These are phyloP conservation scores for Suillus ampliporus DNA, from an alignment of 768 basidiomycete species.

Conservation along the genomic window DNA sequence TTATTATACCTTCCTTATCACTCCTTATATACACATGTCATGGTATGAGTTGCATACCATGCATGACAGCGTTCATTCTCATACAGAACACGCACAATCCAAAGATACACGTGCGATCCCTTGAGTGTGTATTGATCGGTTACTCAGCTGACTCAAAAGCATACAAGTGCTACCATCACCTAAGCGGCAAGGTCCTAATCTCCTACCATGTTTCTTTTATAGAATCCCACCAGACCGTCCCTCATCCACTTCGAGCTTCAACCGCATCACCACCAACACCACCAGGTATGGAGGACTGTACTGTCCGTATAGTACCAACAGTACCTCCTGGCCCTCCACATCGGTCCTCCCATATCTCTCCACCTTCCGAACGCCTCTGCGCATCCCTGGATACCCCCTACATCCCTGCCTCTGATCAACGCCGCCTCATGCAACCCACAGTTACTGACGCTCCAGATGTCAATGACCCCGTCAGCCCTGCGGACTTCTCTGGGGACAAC, in stretches of 20 bases:
- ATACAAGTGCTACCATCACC: constrained; percentile 17
- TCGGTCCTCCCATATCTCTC: constrained; percentile 11
- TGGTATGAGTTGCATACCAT: no score
- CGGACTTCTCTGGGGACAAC: no score
- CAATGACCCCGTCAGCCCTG: no score
- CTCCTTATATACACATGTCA: no score
- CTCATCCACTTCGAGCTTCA: no score
- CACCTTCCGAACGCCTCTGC: constrained; percentile 19
- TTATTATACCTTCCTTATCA: no score
- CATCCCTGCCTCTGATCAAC: background rate
- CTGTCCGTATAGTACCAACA: background rate
- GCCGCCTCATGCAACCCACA: no score
- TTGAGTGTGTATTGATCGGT: constrained; percentile 17
- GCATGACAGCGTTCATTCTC: no score
- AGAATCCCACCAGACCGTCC: constrained; percentile 20
- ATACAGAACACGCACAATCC: constrained; percentile 31
- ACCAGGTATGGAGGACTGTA: no score
- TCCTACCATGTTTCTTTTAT: constrained; percentile 29
- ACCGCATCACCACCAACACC: no score
- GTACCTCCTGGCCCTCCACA: background rate
- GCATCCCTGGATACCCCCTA: constrained; percentile 11
- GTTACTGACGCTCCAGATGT: background rate
- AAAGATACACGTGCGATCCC: constrained; percentile 24
- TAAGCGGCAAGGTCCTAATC: constrained; percentile 15
- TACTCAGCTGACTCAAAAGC: constrained; percentile 19